Evolutionary conservation across 805 yeast genomes (phyloP), one percentile per base, ranked within the genome.

Genomic region (Limtongozyma cylindracea): DNA sequence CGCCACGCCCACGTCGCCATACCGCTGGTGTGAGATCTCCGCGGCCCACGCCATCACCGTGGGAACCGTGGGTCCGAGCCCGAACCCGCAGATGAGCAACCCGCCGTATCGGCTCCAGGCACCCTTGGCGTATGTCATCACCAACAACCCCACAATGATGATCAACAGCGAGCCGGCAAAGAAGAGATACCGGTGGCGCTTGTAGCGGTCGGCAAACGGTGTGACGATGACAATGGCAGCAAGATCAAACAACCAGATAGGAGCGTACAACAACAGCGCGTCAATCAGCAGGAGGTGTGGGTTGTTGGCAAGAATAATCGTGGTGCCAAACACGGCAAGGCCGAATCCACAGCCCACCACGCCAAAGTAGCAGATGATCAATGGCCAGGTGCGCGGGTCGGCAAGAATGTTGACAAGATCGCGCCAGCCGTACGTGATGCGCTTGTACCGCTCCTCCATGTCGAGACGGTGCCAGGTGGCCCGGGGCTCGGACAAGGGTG

Each of bases 281-380:
- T 66, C 49, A 31, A 78, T 71, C 3, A 77, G 62, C 3, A 65
- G 43, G 29, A 72, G 49, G 5, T 37, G 31, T 3, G 84, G 69
- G 37, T 73, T 65, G 29, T 69, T 64, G 4, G 60, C 57, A 22
- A 53, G 43, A 33, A 77, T 69, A 31, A 77, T 61, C 6, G 84
- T 66, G 3, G 91, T 68, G 4, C 82, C 92, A 43, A 71, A 77
- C 11, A 70, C 84, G 16, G 80, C 80, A 21, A 77, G 48, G 16
- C 91, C 93, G 35, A 58, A 68, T 1, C 93, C 93, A n/a, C 77
- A 64, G 21, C 92, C 93, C 13, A 77, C 92, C 11, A 73, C 91
- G 11, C 92, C 93, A 39, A 77, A 78, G 45, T 77, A 77, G 92
- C 77, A 77, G 45, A 77, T 51, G 20, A 74, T 50, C 27, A 78